Evolutionary conservation across 805 yeast species (phyloP).

Genomic region (Danielia reshetovae): DNA sequence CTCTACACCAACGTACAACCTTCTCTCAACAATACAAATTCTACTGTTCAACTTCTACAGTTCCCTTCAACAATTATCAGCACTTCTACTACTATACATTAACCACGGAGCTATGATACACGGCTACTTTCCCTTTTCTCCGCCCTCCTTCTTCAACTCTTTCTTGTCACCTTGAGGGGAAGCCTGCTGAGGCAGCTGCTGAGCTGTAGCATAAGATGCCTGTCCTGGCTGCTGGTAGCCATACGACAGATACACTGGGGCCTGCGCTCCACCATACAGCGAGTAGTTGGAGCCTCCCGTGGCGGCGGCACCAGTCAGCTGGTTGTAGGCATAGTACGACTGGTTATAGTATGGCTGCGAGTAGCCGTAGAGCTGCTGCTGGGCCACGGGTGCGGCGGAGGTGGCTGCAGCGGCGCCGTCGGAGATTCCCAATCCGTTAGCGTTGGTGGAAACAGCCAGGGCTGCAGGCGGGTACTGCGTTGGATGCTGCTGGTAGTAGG

Average conservation of each 20-base stretch:
- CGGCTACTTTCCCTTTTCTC: not conserved
- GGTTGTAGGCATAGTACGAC: slow-evolving; percentile 46
- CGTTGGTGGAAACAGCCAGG: slow-evolving; percentile 3
- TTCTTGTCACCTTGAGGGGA: not conserved
- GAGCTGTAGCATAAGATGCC: not conserved
- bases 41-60: not conserved
- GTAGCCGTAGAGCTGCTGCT: slow-evolving; percentile 17
- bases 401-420: slow-evolving; percentile 7
- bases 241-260: slow-evolving; percentile 14
- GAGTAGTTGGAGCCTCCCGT: slow-evolving; percentile 12
- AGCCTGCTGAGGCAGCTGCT: not conserved
- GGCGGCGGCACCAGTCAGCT: slow-evolving; percentile 8
- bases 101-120: no score
- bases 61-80: not conserved
- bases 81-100: not conserved
- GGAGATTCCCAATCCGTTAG: slow-evolving; percentile 3
- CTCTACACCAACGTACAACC: no score
- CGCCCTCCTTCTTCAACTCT: not conserved
- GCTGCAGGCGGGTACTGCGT: slow-evolving; percentile 13
- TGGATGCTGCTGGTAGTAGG: slow-evolving; percentile 17
- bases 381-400: slow-evolving; percentile 8
- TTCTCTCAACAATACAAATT: no score
- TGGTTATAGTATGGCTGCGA: slow-evolving; percentile 27
- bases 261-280: slow-evolving; percentile 11
- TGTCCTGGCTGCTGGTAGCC: not conserved